phyloP scores from a whole-genome alignment of 352 stramenopile species.

The Albugo laibachii region DNA sequence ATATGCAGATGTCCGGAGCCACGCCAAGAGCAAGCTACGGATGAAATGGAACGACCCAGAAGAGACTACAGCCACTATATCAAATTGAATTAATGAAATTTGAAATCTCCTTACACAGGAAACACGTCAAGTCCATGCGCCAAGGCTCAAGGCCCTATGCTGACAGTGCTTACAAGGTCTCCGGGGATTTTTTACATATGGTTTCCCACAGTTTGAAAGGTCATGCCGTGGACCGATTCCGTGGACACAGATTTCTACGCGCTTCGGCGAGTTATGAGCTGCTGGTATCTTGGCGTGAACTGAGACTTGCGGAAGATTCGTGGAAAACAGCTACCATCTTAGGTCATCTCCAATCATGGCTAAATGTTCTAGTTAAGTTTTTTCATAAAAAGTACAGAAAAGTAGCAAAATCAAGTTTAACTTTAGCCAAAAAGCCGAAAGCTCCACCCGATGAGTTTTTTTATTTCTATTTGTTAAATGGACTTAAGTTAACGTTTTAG shows the following conservation, averaged over 20 bases:
- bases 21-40: neutral
- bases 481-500: no score
- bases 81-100: neutral
- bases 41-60: neutral
- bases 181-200: constrained; percentile 1
- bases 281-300: constrained; percentile 8
- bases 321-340: constrained; percentile 11
- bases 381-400: no score
- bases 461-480: no score
- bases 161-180: neutral
- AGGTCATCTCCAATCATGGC: no score
- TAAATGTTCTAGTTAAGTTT: no score
- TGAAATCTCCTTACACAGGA: neutral
- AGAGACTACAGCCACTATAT: neutral
- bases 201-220: neutral
- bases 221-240: neutral
- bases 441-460: no score
- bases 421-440: no score
- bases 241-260: neutral
- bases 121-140: neutral
- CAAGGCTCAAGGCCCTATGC: neutral
- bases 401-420: no score
- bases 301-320: constrained; percentile 7
- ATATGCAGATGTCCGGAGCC: neutral
- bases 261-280: constrained; percentile 4